Percentiles rank a stretch among this genome's conserved stretches.
Evolutionary conservation across 2,329 filamentous ascomycete genomes (phyloP).

Genomic region (Akanthomyces uredinophilus): DNA sequence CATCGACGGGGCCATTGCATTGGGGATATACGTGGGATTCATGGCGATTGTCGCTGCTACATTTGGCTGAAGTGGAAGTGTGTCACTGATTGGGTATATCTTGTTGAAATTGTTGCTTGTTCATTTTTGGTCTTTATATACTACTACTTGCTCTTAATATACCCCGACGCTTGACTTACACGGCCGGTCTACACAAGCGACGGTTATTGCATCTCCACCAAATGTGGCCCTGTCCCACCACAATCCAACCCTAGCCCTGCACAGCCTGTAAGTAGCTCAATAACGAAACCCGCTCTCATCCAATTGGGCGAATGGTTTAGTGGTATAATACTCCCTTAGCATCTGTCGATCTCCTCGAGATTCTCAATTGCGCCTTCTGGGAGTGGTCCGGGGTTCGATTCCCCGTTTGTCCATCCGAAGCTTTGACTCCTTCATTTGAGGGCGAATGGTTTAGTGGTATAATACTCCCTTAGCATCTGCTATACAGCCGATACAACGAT

Average conservation of each 20-base stretch:
- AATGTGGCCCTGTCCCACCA: neutral
- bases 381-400: slow-evolving; percentile 19
- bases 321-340: slow-evolving; percentile 17
- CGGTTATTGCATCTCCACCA: neutral
- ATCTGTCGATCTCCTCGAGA: slow-evolving; percentile 3
- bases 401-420: slow-evolving; percentile 15
- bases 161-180: neutral
- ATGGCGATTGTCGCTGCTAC: slow-evolving; percentile 12
- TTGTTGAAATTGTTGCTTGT: neutral
- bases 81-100: too few species aligned
- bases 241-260: slow-evolving; percentile 10
- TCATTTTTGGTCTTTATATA: neutral
- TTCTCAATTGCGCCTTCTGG: neutral
- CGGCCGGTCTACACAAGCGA: neutral
- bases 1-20: slow-evolving; percentile 12
- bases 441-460: slow-evolving; percentile 18
- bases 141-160: neutral
- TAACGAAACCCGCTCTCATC: slow-evolving; percentile 5
- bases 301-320: slow-evolving; percentile 17
- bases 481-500: neutral
- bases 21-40: slow-evolving; percentile 8
- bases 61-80: slow-evolving; percentile 12
- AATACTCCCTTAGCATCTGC: slow-evolving; percentile 18
- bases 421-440: neutral
- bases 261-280: slow-evolving; percentile 11